Evolutionary conservation across 371 early-diverging fungal genomes (phyloP).

Genomic region (Mortierella sp.): DNA sequence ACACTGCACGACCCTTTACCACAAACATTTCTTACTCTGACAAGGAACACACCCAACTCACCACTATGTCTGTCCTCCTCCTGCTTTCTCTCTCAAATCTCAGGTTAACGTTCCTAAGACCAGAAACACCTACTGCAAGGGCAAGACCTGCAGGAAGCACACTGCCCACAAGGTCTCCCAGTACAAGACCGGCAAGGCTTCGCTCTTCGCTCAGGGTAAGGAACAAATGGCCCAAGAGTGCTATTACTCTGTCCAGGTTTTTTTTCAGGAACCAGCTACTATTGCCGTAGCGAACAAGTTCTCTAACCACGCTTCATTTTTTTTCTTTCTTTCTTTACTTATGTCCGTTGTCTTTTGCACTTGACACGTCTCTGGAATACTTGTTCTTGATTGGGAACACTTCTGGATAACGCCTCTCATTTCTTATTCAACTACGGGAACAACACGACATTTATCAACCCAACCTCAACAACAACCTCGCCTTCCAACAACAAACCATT

Average conservation of each 20-base stretch:
- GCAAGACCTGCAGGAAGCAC: slow-evolving; percentile 92
- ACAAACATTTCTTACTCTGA: neutral
- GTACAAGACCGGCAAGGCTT: slow-evolving; percentile 99
- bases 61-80: neutral
- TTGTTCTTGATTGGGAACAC: neutral
- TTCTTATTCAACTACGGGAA: neutral
- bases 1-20: neutral
- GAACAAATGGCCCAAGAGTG: too few species aligned
- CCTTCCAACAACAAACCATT: slow-evolving; percentile 55
- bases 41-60: neutral
- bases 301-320: neutral
- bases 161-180: slow-evolving; percentile 99
- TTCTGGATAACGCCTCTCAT: neutral
- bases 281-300: neutral
- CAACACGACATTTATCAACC: neutral
- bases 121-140: slow-evolving; percentile 90
- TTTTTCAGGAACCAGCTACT: slow-evolving; percentile 27
- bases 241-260: too few species aligned
- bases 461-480: neutral
- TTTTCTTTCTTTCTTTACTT: neutral
- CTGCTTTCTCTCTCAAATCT: neutral
- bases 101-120: slow-evolving; percentile 64
- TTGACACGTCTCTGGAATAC: neutral
- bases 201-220: slow-evolving; percentile 96
- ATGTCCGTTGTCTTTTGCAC: neutral